phyloP scores from a whole-genome alignment of 2,329 filamentous ascomycete species.

The Cordyceps tenuipes region DNA sequence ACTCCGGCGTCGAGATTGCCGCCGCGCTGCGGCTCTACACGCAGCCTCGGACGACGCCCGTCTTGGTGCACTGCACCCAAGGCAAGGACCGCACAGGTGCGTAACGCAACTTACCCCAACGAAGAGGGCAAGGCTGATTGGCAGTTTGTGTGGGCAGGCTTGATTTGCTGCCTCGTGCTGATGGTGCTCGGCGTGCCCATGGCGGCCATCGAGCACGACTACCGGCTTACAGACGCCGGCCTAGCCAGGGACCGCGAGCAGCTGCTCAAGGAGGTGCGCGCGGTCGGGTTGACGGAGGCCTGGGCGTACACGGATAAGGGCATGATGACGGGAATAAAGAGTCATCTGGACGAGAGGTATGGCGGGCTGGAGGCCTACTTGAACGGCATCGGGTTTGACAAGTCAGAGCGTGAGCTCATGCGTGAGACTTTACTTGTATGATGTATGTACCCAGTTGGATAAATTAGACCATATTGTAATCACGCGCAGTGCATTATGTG shows the following conservation, averaged over 20 bases:
- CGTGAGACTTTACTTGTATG: conserved; percentile 35
- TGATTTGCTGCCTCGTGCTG: conserved; percentile 60
- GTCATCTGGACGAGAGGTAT: conserved; percentile 52
- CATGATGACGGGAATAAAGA: conserved; percentile 52
- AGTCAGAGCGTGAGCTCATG: conserved; percentile 32
- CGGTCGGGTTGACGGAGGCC: conserved; percentile 63
- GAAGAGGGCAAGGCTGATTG: too few relatives aligned
- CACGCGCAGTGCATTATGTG: not conserved
- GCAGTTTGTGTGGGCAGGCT: conserved; percentile 36
- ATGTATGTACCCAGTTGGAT: conserved; percentile 8
- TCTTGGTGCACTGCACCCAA: conserved; percentile 76
- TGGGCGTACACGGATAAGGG: conserved; percentile 60
- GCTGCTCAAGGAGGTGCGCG: conserved; percentile 58
- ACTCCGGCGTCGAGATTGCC: conserved; percentile 55
- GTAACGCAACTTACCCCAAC: not conserved
- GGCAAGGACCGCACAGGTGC: conserved; percentile 64
- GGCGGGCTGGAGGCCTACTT: conserved; percentile 62
- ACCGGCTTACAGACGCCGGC: conserved; percentile 53
- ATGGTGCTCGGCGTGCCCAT: conserved; percentile 52
- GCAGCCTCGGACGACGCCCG: conserved; percentile 42
- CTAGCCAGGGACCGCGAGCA: conserved; percentile 53
- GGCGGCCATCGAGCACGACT: conserved; percentile 61
- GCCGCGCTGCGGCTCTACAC: conserved; percentile 25
- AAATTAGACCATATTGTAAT: conserved; percentile 3
- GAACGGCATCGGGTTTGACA: conserved; percentile 49